Evolutionary conservation across 192 early-diverging fungal species (phyloP).

Genomic region (Entomortierella lignicola): DNA sequence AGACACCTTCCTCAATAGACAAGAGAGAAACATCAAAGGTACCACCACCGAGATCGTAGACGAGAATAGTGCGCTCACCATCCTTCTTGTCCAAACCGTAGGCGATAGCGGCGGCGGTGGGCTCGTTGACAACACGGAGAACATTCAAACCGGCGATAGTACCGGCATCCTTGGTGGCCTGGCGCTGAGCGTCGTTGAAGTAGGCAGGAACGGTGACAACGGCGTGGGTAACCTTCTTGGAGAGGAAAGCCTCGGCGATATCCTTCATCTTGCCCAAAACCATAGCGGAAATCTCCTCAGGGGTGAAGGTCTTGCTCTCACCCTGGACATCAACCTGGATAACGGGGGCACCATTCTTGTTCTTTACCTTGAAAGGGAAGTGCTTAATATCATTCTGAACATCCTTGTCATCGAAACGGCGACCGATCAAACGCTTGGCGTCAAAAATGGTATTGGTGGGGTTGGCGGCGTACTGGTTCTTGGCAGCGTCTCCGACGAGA

Average conservation of each 20-base stretch:
- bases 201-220: slow-evolving; percentile 97
- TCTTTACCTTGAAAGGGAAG: slow-evolving; percentile 91
- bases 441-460: slow-evolving; percentile 93
- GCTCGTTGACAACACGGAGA: slow-evolving; percentile 92
- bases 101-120: slow-evolving; percentile 89
- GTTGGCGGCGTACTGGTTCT: slow-evolving; percentile 91
- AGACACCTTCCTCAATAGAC: slow-evolving; percentile 80
- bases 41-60: slow-evolving; percentile 89
- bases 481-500: slow-evolving; percentile 92
- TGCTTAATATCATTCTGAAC: slow-evolving; percentile 94
- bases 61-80: slow-evolving; percentile 77
- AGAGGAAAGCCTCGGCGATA: slow-evolving; percentile 74
- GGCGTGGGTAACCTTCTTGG: slow-evolving; percentile 87
- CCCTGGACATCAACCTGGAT: slow-evolving; percentile 90
- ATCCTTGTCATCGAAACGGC: slow-evolving; percentile 87
- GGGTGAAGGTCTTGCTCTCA: slow-evolving; percentile 83
- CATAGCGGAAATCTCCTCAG: slow-evolving; percentile 96
- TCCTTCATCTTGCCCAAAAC: slow-evolving; percentile 94
- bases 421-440: slow-evolving; percentile 92
- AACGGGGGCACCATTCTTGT: slow-evolving; percentile 83
- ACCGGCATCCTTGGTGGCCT: slow-evolving; percentile 94
- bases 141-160: slow-evolving; percentile 87
- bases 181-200: slow-evolving; percentile 93
- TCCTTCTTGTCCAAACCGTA: slow-evolving; percentile 87
- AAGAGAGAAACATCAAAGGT: slow-evolving; percentile 91